A percentile compares a stretch with the other conserved stretches of the same genome.
phyloP scores from a whole-genome alignment of 768 basidiomycete genomes.

The Termitomyces sp. region DNA sequence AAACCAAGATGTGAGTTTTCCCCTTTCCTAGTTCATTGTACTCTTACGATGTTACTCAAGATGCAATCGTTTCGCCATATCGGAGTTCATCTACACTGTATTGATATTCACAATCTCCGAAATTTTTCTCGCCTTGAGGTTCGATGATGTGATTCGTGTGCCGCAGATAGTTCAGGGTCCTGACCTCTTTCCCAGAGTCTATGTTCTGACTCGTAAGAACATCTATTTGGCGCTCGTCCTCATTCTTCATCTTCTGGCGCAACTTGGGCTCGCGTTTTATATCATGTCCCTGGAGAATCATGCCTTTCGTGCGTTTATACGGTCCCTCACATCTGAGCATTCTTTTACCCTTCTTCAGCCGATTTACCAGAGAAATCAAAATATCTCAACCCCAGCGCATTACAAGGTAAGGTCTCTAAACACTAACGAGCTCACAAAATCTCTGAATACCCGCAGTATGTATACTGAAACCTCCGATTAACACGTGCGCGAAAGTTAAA shows the following conservation, averaged over 20 bases:
- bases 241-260: conserved; percentile 9
- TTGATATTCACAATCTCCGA: conserved; percentile 18
- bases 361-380: not conserved
- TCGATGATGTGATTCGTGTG: not conserved
- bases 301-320: not conserved
- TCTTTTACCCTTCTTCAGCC: not conserved
- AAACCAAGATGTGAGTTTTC: conserved; percentile 5
- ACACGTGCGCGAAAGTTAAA: not conserved
- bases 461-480: not conserved
- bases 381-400: not conserved
- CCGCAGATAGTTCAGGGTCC: not conserved
- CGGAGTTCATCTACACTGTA: conserved; percentile 15
- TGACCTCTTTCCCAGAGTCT: conserved; percentile 5
- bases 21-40: not conserved
- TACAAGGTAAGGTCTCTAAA: not conserved
- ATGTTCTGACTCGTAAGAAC: conserved; percentile 16
- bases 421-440: not conserved
- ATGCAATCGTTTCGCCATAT: conserved; percentile 14
- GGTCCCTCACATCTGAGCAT: not conserved
- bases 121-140: conserved; percentile 17
- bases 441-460: not conserved
- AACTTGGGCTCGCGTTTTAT: conserved; percentile 13
- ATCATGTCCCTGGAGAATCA: conserved; percentile 6
- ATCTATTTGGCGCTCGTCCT: conserved; percentile 8
- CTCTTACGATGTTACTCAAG: conserved; percentile 1